Base-by-base conservation (phyloP, 345 rosid genomes). In the Diplotaxis tenuifolia region DNA sequence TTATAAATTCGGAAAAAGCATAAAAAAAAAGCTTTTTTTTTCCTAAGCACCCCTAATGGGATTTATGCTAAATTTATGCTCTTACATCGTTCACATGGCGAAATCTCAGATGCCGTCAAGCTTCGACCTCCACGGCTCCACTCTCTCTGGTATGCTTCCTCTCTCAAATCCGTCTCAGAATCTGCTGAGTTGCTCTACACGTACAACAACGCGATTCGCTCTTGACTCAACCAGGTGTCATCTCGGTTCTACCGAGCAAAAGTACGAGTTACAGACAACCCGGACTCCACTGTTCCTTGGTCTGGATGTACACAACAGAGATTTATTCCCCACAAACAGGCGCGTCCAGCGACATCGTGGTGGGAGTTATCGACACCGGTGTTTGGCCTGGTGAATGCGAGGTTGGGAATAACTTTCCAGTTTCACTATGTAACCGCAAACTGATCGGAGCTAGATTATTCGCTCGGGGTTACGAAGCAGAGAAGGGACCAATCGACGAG, bases 81-180 rank as follows among this genome's bases (percentile, higher is more conserved):
- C 96, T 10, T 93, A 88, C 89, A 89, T 94, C 47, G 91, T 94
- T 42, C 97, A 94, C 87, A 87, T 88, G 90, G 79, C 85, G 12
- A 85, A 79, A 82, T 84, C 86, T 75, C 71, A 84, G 81, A 89
- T 91, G 95, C 98, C 97, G 0, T 62, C 79, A 18, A 72, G 25
- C 32, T 91, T 85, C 71, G 50, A 85, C 42, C n/a, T n/a, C n/a
- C n/a, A n/a, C n/a, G n/a, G n/a, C 90, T 79, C 36, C 98, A 92
- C 77, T 73, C 85, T 34, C 82, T 79, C 80, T 90, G 99, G 99
- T 95, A 95, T 76, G 84, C 73, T 77, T 85, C 87, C 4, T 82
- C 92, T 3, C 83, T 91, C 73, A 84, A 82, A 76, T 88, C 96
- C 42, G 80, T 85, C 19, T 85, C 85, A 6, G 78, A 42, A 65